A percentile compares a stretch with the other conserved stretches of the same genome.
These are phyloP conservation scores for Globisporangium radiosum DNA, from an alignment of 352 stramenopile species.

Conservation along the genomic window DNA sequence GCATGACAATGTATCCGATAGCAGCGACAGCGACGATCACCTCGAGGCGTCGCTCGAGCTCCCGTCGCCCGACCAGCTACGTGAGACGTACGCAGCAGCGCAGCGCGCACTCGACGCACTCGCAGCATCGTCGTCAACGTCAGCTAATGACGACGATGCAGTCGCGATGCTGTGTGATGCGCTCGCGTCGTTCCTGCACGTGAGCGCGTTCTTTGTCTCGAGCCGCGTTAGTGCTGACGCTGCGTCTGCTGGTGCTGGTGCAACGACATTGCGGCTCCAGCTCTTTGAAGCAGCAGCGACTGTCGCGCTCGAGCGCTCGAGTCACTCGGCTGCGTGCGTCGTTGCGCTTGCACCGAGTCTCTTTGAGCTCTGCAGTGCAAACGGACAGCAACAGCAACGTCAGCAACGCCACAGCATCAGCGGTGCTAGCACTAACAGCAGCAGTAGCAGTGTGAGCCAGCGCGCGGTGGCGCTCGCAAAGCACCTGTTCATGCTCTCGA, in stretches of 20 bases:
- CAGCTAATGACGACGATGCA: background rate
- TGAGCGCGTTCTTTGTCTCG: constrained; percentile 29
- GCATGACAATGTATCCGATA: background rate
- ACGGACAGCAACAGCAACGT: constrained; percentile 1
- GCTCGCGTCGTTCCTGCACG: constrained; percentile 16
- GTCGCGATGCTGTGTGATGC: constrained; percentile 14
- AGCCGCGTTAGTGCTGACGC: background rate
- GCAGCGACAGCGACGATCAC: constrained; percentile 17
- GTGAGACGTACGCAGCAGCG: constrained; percentile 16
- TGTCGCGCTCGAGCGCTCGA: constrained; percentile 28
- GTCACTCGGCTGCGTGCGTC: constrained; percentile 19
- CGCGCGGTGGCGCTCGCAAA: constrained; percentile 41
- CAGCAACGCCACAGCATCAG: background rate
- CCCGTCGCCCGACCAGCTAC: constrained; percentile 34
- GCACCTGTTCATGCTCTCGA: constrained; percentile 65
- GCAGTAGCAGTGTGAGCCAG: background rate
- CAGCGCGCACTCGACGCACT: constrained; percentile 24
- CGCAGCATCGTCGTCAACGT: background rate
- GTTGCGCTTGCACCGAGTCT: constrained; percentile 35
- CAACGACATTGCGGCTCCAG: constrained; percentile 13
- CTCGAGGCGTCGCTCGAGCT: constrained; percentile 44
- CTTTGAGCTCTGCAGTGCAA: constrained; percentile 26
- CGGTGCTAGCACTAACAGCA: too few relatives aligned
- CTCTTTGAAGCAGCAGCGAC: constrained; percentile 22
- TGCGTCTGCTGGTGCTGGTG: background rate